These are phyloP conservation scores for Apodospora peruviana DNA, from an alignment of 495 filamentous ascomycete species.

Conservation along the genomic window DNA sequence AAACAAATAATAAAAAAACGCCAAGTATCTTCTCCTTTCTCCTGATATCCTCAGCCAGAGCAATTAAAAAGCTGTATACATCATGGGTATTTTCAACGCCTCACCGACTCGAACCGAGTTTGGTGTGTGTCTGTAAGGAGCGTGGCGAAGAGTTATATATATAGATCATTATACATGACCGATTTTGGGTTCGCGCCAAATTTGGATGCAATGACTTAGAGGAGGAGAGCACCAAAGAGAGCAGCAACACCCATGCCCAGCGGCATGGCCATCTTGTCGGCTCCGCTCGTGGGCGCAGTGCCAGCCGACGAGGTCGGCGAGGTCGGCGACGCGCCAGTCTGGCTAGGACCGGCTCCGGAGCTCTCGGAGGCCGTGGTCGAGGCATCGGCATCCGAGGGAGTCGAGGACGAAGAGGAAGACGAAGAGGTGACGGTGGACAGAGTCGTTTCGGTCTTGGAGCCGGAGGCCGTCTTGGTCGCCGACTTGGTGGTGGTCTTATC, in stretches of 20 bases:
- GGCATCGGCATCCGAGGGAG: constrained; percentile 3
- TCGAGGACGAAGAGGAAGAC: constrained; percentile 7
- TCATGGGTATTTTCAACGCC: neutral
- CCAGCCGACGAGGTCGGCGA: neutral
- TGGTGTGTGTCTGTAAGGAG: too few species aligned
- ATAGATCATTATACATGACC: neutral
- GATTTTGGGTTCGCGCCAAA: too few species aligned
- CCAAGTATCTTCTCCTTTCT: neutral
- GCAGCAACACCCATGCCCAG: constrained; percentile 19
- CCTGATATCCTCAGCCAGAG: neutral
- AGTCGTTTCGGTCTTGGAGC: constrained; percentile 16
- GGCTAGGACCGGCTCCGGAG: constrained; percentile 2
- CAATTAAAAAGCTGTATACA: too few species aligned
- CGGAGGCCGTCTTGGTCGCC: constrained; percentile 15
- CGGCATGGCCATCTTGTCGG: constrained; percentile 14
- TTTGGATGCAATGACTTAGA: too few species aligned
- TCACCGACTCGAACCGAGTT: neutral
- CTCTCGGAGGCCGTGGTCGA: constrained; percentile 8
- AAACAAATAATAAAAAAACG: neutral
- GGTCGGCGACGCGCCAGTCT: neutral
- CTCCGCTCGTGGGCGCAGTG: constrained; percentile 15
- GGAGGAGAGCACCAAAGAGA: constrained; percentile 20
- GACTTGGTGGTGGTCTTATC: constrained; percentile 16
- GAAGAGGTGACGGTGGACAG: constrained; percentile 14
- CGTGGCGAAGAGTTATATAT: constrained; percentile 18